Evolutionary conservation across 2,329 filamentous ascomycete genomes (phyloP).

Genomic region (Emydomyces testavorans): DNA sequence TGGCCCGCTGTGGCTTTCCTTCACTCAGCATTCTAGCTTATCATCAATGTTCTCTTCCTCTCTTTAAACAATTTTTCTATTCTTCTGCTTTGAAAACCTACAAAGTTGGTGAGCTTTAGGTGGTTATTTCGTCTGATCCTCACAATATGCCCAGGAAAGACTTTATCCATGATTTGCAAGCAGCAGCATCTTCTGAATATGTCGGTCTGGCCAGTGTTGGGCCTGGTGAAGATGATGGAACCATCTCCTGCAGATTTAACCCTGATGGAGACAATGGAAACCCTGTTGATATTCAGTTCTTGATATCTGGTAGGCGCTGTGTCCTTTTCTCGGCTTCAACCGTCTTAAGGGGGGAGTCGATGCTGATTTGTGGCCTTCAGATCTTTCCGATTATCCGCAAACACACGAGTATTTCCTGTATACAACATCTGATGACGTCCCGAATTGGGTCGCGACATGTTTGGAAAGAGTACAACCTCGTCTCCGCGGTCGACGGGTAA

Average conservation of each 20-base stretch:
- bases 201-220: slow-evolving; percentile 45
- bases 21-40: no score
- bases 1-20: no score
- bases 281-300: slow-evolving; percentile 28
- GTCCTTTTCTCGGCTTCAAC: background rate
- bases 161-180: slow-evolving; percentile 50
- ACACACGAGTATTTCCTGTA: slow-evolving; percentile 49
- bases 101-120: background rate
- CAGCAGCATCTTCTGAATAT: slow-evolving; percentile 32
- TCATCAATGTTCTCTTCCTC: no score
- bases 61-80: background rate
- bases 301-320: slow-evolving; percentile 31
- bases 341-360: background rate
- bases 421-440: slow-evolving; percentile 36
- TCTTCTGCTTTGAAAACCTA: background rate
- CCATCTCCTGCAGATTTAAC: slow-evolving; percentile 52
- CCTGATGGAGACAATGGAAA: slow-evolving; percentile 23
- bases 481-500: slow-evolving; percentile 35
- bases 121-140: background rate
- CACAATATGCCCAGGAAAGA: slow-evolving; percentile 51
- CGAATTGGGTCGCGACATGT: slow-evolving; percentile 21
- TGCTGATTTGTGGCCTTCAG: slow-evolving; percentile 23
- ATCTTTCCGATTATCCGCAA: slow-evolving; percentile 50
- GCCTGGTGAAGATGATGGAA: slow-evolving; percentile 58
- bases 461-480: slow-evolving; percentile 39